Evolutionary conservation across 495 filamentous ascomycete genomes (phyloP).

Genomic region (Thermothielavioides terrestris): DNA sequence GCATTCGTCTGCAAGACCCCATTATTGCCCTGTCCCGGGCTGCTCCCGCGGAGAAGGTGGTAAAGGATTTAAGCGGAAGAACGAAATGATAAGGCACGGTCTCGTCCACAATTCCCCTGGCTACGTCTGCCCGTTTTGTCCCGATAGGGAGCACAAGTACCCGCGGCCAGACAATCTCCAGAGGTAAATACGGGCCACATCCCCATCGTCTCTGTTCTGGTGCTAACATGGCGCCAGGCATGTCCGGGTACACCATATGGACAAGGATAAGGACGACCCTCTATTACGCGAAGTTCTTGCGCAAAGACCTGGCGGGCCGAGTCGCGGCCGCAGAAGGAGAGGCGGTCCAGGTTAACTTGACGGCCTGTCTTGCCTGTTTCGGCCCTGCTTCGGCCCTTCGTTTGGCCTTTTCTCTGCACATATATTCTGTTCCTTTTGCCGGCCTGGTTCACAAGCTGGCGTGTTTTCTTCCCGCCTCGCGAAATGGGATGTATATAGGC

Average conservation of each 20-base stretch:
- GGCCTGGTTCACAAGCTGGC: not conserved
- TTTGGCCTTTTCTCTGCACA: not conserved
- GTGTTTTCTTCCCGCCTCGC: not conserved
- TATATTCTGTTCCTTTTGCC: not conserved
- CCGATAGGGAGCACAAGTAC: constrained; percentile 92
- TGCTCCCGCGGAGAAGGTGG: constrained; percentile 76
- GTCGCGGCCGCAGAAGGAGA: constrained; percentile 70
- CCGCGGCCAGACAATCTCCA: constrained; percentile 96
- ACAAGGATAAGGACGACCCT: constrained; percentile 80
- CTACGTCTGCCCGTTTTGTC: constrained; percentile 95
- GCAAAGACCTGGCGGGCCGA: constrained; percentile 77
- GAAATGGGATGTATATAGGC: not conserved
- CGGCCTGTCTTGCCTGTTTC: not conserved
- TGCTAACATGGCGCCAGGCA: constrained; percentile 46
- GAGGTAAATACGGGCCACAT: constrained; percentile 47
- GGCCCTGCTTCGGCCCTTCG: not conserved
- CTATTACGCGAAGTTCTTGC: constrained; percentile 68
- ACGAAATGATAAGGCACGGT: constrained; percentile 98
- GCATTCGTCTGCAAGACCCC: constrained; percentile 80
- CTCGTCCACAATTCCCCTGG: constrained; percentile 92
- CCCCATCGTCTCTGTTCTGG: not conserved
- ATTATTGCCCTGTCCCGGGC: constrained; percentile 77
- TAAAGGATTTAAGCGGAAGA: constrained; percentile 96
- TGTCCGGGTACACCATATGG: constrained; percentile 78
- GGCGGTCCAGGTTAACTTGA: constrained; percentile 12